Conservation (phyloP, 768 basidiomycete genomes). For the Tubosaeta brunneosetosa region DNA sequence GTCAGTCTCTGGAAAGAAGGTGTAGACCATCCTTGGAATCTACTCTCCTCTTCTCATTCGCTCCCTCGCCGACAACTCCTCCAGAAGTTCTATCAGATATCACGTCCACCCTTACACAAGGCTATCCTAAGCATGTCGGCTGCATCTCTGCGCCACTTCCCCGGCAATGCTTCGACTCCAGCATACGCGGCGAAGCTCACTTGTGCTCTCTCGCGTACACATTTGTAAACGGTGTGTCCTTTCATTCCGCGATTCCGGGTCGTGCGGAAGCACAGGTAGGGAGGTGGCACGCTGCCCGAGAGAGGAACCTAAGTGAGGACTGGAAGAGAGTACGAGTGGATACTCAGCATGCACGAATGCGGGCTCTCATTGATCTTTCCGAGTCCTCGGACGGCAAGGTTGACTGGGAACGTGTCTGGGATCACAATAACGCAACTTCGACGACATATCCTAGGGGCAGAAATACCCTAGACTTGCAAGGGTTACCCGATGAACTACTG, state of each 20-base stretch:
- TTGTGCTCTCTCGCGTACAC: conserved; percentile 61
- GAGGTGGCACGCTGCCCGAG: conserved; percentile 59
- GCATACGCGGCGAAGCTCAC: conserved; percentile 24
- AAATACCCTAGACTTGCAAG: background rate
- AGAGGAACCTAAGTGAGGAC: conserved; percentile 8
- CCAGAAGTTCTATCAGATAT: conserved; percentile 33
- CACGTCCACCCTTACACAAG: conserved; percentile 36
- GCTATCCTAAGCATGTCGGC: conserved; percentile 46
- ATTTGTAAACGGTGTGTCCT: conserved; percentile 38
- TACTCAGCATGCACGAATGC: conserved; percentile 1
- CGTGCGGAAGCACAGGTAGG: conserved; percentile 59
- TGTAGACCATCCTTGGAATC: background rate
- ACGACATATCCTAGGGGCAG: background rate
- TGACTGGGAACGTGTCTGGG: conserved; percentile 55
- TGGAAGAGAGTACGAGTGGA: background rate
- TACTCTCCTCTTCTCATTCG: conserved; percentile 22
- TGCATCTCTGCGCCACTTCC: conserved; percentile 56
- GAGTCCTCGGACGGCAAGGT: conserved; percentile 12
- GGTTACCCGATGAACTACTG: conserved; percentile 39
- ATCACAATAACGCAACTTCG: conserved; percentile 19
- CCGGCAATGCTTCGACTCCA: conserved; percentile 6
- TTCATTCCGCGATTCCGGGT: conserved; percentile 63
- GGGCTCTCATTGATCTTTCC: conserved; percentile 1
- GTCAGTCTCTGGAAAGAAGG: conserved; percentile 2
- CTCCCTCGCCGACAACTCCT: conserved; percentile 22